These are phyloP conservation scores for Globisporangium takayamanum DNA, from an alignment of 352 stramenopile species.

Conservation along the genomic window DNA sequence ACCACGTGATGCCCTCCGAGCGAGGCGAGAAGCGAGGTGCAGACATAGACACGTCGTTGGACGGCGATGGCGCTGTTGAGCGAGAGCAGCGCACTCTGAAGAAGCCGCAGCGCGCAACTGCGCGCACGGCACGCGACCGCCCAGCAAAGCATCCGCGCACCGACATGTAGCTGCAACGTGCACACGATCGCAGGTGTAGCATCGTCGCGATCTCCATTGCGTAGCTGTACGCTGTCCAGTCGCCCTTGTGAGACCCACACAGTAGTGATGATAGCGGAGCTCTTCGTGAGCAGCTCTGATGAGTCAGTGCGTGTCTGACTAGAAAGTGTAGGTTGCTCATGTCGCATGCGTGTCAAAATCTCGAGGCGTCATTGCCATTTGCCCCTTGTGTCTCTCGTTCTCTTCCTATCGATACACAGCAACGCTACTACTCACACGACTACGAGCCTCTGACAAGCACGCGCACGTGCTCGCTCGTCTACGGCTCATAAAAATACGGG, in stretches of 20 bases:
- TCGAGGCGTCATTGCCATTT: no score
- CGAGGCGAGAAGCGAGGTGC: background rate
- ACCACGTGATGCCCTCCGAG: background rate
- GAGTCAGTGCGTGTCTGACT: background rate
- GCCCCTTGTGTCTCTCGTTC: background rate
- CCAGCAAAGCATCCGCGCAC: background rate
- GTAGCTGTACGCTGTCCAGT: background rate
- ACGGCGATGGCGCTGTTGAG: background rate
- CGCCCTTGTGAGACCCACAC: no score
- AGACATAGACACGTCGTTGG: background rate
- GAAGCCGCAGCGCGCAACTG: background rate
- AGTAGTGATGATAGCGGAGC: background rate
- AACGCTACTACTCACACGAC: background rate
- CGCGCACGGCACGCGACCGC: background rate
- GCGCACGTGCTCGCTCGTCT: background rate
- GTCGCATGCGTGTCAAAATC: background rate
- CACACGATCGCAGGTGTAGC: background rate
- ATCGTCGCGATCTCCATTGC: background rate
- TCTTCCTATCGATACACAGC: background rate
- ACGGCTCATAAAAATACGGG: constrained; percentile 4
- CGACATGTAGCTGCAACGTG: background rate
- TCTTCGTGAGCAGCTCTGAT: background rate
- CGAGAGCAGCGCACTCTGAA: background rate
- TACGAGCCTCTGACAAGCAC: background rate
- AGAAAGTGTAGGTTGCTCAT: background rate